Conservation (phyloP, 306 rosid species). For the Gleditsia sinensis region DNA sequence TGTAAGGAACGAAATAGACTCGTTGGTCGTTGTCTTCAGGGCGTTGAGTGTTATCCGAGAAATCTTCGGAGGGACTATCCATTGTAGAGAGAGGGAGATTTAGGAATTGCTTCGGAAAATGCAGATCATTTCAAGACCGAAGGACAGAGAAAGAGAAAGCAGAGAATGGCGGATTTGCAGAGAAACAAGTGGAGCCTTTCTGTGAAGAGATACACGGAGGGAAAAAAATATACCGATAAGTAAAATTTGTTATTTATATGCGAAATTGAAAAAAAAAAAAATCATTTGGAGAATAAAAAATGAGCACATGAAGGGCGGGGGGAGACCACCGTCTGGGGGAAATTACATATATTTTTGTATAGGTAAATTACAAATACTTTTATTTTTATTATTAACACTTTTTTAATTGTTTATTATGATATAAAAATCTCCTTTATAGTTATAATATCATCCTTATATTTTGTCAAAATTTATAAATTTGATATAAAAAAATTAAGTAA, state of each 20-base stretch:
- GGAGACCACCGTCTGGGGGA: too few species aligned
- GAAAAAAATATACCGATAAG: conserved; percentile 41
- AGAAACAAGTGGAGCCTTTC: conserved; percentile 58
- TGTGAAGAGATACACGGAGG: conserved; percentile 62
- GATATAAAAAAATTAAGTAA: too few species aligned
- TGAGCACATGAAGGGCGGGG: background rate
- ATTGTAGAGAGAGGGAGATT: conserved; percentile 40
- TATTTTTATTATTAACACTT: too few species aligned
- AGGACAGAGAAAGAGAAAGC: conserved; percentile 26
- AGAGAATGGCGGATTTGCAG: conserved; percentile 64
- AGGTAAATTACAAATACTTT: too few species aligned
- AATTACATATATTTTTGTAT: background rate
- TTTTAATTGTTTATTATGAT: too few species aligned
- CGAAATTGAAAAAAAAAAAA: background rate
- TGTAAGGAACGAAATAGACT: conserved; percentile 91
- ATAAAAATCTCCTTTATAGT: too few species aligned
- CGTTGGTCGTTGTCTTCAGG: conserved; percentile 62
- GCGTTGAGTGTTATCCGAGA: conserved; percentile 54
- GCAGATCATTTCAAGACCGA: conserved; percentile 45
- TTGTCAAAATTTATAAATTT: too few species aligned
- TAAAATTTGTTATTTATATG: background rate
- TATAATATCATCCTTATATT: too few species aligned
- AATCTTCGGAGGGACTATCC: conserved; percentile 64
- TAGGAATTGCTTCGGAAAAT: conserved; percentile 33
- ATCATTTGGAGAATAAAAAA: background rate